Percentiles rank a stretch among this genome's conserved stretches.
Evolutionary conservation across 2,329 filamentous ascomycete species (phyloP).

Genomic region (Botryotinia narcissicola): DNA sequence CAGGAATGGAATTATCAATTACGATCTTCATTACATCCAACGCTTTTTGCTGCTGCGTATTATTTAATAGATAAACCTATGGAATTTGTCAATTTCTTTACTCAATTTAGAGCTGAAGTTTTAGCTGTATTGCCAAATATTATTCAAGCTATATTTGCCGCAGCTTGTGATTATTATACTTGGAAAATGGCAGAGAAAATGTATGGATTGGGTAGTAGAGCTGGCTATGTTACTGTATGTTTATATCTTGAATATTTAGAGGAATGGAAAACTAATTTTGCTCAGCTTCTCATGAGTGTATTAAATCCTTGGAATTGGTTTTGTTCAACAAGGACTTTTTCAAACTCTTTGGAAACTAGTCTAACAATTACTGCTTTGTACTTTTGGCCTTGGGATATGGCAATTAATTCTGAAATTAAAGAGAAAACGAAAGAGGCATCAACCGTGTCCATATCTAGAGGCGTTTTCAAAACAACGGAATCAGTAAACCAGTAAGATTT

Average conservation of each 20-base stretch:
- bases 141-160: slow-evolving; percentile 74
- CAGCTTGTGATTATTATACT: slow-evolving; percentile 78
- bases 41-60: slow-evolving; percentile 78
- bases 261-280: slow-evolving; percentile 14
- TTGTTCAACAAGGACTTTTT: slow-evolving; percentile 87
- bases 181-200: slow-evolving; percentile 76
- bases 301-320: slow-evolving; percentile 96
- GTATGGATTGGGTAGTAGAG: slow-evolving; percentile 64
- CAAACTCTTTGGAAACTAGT: slow-evolving; percentile 89
- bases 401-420: slow-evolving; percentile 37
- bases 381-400: slow-evolving; percentile 82
- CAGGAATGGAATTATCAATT: slow-evolving; percentile 92
- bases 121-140: slow-evolving; percentile 71
- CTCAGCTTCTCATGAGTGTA: slow-evolving; percentile 66
- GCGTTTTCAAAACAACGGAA: slow-evolving; percentile 31
- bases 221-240: slow-evolving; percentile 67
- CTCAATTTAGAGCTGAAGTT: slow-evolving; percentile 59
- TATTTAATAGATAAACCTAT: slow-evolving; percentile 57
- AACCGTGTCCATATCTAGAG: not conserved
- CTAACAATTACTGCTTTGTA: slow-evolving; percentile 77
- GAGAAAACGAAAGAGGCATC: not conserved
- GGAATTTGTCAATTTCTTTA: slow-evolving; percentile 51
- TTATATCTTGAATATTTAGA: not conserved
- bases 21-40: slow-evolving; percentile 88
- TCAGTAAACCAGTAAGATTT: slow-evolving; percentile 39